Evolutionary conservation across 176 grass and related monocot genomes (phyloP).

Genomic region (Thinopyrum elongatum): DNA sequence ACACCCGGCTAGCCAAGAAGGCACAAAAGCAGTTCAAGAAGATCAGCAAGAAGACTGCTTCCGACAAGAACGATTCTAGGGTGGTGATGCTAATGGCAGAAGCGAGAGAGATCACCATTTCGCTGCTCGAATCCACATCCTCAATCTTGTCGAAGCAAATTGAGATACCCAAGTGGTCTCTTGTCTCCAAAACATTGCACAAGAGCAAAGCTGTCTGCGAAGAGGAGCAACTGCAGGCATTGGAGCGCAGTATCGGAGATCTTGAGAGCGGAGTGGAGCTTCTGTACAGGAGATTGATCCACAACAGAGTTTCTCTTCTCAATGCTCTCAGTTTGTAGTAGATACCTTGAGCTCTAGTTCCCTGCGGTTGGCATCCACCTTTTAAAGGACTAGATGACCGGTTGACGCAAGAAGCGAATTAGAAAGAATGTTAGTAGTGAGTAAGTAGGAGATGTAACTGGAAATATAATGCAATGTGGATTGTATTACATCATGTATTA

Average conservation of each 20-base stretch:
- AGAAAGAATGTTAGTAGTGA: too few species aligned
- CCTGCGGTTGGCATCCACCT: constrained; percentile 26
- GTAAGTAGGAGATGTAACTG: too few species aligned
- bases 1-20: too few species aligned
- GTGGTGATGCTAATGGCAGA: constrained; percentile 11
- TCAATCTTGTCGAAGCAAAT: constrained; percentile 21
- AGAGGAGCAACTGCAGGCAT: constrained; percentile 31
- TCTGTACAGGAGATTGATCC: constrained; percentile 40
- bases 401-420: too few species aligned
- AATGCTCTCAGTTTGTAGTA: constrained; percentile 31
- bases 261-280: constrained; percentile 31
- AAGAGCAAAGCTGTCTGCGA: constrained; percentile 24
- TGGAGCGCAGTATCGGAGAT: constrained; percentile 29
- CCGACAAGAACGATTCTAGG: not conserved
- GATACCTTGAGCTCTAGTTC: not conserved
- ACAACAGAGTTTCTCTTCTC: constrained; percentile 45
- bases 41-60: too few species aligned
- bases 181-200: constrained; percentile 29
- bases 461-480: too few species aligned
- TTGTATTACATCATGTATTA: too few species aligned
- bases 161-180: constrained; percentile 16
- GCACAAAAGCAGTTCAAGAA: too few species aligned
- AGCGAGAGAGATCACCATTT: not conserved
- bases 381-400: constrained; percentile 41
- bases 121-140: constrained; percentile 13